Evolutionary conservation across 345 rosid species (phyloP), one percentile per base, ranked within the genome.

Genomic region (Linum lewisii): DNA sequence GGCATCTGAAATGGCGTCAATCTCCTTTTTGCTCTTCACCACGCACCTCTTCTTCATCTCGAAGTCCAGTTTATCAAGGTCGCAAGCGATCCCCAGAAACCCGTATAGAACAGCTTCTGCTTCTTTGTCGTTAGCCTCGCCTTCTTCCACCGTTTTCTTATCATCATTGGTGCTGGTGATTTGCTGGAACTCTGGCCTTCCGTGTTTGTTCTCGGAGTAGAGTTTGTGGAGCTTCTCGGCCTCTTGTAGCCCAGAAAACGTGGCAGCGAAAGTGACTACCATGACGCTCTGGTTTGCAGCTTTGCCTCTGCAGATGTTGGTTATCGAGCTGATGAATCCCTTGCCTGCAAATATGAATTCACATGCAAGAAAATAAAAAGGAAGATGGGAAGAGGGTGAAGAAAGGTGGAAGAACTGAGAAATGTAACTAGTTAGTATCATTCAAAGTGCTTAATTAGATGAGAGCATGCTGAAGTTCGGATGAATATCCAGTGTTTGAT

Each of bases 21-120:
- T 77, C 60, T 75, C 78, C 68, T 64, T 78, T 78, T 70, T 73
- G 72, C 84, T 81, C 73, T 67, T 70, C 25, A 83, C 72, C 18
- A 71, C 51, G 19, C 71, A 67, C 32, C 72, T 61, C 36, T 61
- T 75, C 67, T 77, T 77, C 42, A 63, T 75, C 65, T 63, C 67
- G 21, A 61, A 59, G 58, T 72, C 79, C 8, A 83, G 81, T 45
- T 75, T 75, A 66, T 79, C 81, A 37, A 81, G 38, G 70, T 83
- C 86, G 36, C 60, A 60, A 19, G 83, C 73, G 19, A 69, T 64
- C 25, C 89, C 86, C 66, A 81, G 19, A 69, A 73, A 79, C 60
- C 85, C 82, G 20, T 77, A 79, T 5, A 81, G 61, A 62, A 63
- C 38, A 8, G 56, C 59, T 61, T 66, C 63, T n/a, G 53, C 44